Evolutionary conservation across 2,329 filamentous ascomycete species (phyloP), one percentile per base, ranked within the genome.

Genomic region (Ceratocystis ficicola): DNA sequence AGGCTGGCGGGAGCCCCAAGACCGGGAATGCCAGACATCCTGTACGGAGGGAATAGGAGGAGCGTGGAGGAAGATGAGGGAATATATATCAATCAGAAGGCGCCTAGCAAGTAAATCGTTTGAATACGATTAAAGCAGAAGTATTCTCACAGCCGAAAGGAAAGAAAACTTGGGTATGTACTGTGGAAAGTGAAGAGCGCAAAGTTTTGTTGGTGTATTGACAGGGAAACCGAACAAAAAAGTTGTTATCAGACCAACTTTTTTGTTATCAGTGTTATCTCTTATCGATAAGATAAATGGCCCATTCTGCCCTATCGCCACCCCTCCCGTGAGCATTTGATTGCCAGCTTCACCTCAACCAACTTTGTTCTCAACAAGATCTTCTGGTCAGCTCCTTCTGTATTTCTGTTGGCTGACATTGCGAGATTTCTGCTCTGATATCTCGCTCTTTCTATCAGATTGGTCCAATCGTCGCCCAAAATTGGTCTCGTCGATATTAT

Each of bases 171-270:
- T 7, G 32, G n/a, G 28, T 17, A 59, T 25, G 30, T 5, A 10
- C 12, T 2, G 15, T 36, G 55, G 36, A 41, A 12, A 41, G 36
- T 41, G 36, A 41, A 41, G 36, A 41, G 36, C 61, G 61, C 41
- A 48, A 63, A 50, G 61, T 30, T 20, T 25, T 64, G 60, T 65
- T 60, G 59, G 25, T 6, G 20, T 25, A 57, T 63, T 55, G 30
- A 65, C 57, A 62, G 50, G 28, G 62, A 57, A 67, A 66, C 41
- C 22, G 63, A 65, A 28, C 46, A 63, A 67, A 68, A 67, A 67
- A 68, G 44, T 62, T 62, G 46, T 57, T 62, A 66, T 59, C 55
- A 5, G 55, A 36, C 17, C 8, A 15, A n/a, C 17, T n/a, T 59
- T 59, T 32, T 59, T 30, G 55, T 30, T 59, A 59, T 59, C 55